Evolutionary conservation across 208 protist genomes (phyloP).

Genomic region (Perkinsela sp.): DNA sequence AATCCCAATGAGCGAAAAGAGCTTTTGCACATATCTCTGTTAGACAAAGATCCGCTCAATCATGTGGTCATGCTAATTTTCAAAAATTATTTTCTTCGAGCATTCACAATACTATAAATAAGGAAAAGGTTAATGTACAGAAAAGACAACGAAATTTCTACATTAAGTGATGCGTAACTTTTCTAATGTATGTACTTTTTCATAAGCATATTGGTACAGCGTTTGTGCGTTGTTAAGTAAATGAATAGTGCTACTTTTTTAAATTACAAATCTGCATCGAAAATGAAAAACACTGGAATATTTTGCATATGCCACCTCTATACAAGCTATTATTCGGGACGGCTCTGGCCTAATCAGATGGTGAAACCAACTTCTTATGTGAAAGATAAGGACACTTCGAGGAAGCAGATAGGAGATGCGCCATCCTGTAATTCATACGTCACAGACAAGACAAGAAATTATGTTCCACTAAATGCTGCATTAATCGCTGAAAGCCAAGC

Average conservation of each 20-base stretch:
- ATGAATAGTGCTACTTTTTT: slow-evolving; percentile 1
- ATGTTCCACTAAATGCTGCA: background rate
- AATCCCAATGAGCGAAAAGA: too few species aligned
- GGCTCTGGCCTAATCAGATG: background rate
- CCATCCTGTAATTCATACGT: too few species aligned
- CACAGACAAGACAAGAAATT: too few species aligned
- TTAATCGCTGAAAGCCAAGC: background rate
- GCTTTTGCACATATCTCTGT: too few species aligned
- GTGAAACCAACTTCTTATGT: too few species aligned
- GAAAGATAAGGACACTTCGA: too few species aligned
- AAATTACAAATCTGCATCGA: background rate
- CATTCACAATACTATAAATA: too few species aligned
- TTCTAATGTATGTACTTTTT: slow-evolving; percentile 1
- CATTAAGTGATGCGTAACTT: slow-evolving; percentile 1
- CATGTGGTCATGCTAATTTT: too few species aligned
- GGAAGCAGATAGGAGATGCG: too few species aligned
- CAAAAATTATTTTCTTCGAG: too few species aligned
- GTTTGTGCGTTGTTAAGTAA: background rate
- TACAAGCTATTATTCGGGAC: background rate
- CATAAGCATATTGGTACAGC: background rate
- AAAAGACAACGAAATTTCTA: slow-evolving; percentile 1
- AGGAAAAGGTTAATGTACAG: too few species aligned
- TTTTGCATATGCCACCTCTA: background rate
- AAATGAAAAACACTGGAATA: background rate
- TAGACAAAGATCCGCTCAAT: too few species aligned